Evolutionary conservation across 208 protist genomes (phyloP), one percentile per base, ranked within the genome.

Genomic region (Acanthamoeba healyi): DNA sequence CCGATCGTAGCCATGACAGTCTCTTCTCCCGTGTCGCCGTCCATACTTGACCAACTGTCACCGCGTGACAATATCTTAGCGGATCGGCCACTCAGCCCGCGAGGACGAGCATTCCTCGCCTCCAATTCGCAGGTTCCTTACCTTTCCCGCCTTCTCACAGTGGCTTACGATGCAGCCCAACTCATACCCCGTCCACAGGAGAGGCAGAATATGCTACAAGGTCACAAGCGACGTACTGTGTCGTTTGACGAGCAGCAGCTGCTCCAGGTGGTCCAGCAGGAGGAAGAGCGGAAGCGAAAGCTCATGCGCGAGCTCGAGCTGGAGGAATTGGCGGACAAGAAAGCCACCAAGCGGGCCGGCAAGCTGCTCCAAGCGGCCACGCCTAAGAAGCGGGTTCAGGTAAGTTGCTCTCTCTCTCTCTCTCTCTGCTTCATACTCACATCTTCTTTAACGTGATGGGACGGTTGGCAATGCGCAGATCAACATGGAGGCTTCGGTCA

Each of bases 211-310:
- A 81, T 81, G 70, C 34, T 81, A 1, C 15, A 46, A 5, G 70
- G 34, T 26, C 34, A 38, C 4, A 81, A 81, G 70, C 70, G 70
- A n/a, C 70, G 70, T 12, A 81, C 70, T 19, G 70, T 81, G 24
- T 81, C 70, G 34, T 81, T 81, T 46, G 70, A 81, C 40, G 70
- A 81, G 36, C 40, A 51, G 40, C 70, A 81, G 70, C 70, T 81
- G 38, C 70, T 81, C 17, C 70, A 81, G 40, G 40, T 81, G 12
- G 70, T 81, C 17, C 70, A 81, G 70, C 70, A 29, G 19, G 70
- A 81, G 26, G 70, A 81, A 2, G 70, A 81, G 40, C 70, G 70
- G 22, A 81, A 81, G 70, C 34, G 70, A 4, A 81, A 70, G 61
- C 61, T 81, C 70, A 19, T 81, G 70, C 70, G 70, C 40, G 70